A percentile compares a stretch with the other conserved stretches of the same genome.
These are phyloP conservation scores for Syncephalastrum racemosum DNA, from an alignment of 371 early-diverging fungal species.

Conservation along the genomic window DNA sequence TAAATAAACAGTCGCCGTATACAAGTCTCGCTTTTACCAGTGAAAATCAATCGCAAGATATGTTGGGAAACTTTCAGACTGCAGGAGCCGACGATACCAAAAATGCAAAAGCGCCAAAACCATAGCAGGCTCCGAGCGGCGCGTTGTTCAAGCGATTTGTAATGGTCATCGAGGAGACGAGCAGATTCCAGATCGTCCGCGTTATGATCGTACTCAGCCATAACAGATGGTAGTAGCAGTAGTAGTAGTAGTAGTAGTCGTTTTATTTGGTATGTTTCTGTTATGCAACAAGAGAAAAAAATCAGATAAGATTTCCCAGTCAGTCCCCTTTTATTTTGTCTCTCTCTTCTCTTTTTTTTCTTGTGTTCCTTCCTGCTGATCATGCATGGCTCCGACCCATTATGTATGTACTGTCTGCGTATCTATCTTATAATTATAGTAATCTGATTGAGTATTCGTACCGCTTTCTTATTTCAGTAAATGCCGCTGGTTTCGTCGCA, in stretches of 20 bases:
- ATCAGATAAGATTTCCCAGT: too few species aligned
- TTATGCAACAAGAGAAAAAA: constrained; percentile 2
- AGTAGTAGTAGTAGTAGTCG: not conserved
- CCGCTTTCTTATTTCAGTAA: not conserved
- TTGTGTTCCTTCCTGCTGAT: too few species aligned
- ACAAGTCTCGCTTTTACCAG: constrained; percentile 5
- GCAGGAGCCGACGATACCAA: constrained; percentile 41
- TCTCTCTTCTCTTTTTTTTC: too few species aligned
- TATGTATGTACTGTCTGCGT: too few species aligned
- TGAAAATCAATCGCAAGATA: constrained; percentile 4
- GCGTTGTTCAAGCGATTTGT: not conserved
- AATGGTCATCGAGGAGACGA: not conserved
- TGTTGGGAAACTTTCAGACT: constrained; percentile 36
- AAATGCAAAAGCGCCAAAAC: constrained; percentile 40
- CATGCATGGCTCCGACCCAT: too few species aligned
- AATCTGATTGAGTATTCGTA: not conserved
- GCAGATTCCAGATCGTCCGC: constrained; percentile 6
- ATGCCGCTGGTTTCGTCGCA: constrained; percentile 8
- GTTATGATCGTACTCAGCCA: constrained; percentile 2
- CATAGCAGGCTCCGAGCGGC: constrained; percentile 11
- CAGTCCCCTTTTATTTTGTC: too few species aligned
- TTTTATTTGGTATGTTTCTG: too few species aligned
- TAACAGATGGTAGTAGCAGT: not conserved
- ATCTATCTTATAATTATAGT: not conserved
- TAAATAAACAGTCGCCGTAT: too few species aligned